These are phyloP conservation scores for Fraxinus quadrangulata DNA, from an alignment of 257 asterid genomes.

Conservation along the genomic window DNA sequence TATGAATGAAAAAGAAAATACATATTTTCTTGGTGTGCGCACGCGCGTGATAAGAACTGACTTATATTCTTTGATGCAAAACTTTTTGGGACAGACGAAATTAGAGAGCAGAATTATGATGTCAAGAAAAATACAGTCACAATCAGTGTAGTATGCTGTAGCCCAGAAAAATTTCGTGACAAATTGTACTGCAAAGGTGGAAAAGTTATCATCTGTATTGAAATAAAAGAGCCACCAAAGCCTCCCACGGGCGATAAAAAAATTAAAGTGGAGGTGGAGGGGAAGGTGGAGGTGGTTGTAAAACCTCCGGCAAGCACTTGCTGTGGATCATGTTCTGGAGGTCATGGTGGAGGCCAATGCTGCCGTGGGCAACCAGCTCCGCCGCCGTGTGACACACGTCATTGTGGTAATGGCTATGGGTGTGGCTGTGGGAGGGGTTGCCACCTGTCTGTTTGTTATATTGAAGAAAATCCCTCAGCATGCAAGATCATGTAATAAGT, in stretches of 20 bases:
- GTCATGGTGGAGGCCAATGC: conserved; percentile 43
- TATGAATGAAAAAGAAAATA: background rate
- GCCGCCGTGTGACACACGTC: conserved; percentile 32
- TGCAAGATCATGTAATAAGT: background rate
- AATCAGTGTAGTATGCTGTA: conserved; percentile 70
- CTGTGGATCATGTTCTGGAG: conserved; percentile 43
- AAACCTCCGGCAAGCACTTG: conserved; percentile 27
- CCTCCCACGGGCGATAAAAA: too few relatives aligned
- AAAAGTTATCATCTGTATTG: background rate
- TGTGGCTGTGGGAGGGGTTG: background rate
- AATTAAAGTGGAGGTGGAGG: too few relatives aligned
- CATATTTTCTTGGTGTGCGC: background rate
- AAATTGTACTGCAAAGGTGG: background rate
- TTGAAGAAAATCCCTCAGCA: background rate
- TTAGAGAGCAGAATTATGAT: conserved; percentile 63
- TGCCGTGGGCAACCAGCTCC: conserved; percentile 48
- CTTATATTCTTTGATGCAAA: conserved; percentile 1
- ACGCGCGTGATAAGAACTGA: background rate
- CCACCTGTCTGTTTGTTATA: background rate
- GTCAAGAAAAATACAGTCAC: conserved; percentile 63
- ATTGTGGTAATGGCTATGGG: conserved; percentile 1
- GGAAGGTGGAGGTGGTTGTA: too few relatives aligned
- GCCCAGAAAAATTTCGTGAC: conserved; percentile 57
- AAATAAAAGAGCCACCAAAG: too few relatives aligned
- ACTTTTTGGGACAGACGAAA: conserved; percentile 47